These are phyloP conservation scores for Phaeosphaeria sp. DNA, from an alignment of 2,329 filamentous ascomycete species.

Conservation along the genomic window DNA sequence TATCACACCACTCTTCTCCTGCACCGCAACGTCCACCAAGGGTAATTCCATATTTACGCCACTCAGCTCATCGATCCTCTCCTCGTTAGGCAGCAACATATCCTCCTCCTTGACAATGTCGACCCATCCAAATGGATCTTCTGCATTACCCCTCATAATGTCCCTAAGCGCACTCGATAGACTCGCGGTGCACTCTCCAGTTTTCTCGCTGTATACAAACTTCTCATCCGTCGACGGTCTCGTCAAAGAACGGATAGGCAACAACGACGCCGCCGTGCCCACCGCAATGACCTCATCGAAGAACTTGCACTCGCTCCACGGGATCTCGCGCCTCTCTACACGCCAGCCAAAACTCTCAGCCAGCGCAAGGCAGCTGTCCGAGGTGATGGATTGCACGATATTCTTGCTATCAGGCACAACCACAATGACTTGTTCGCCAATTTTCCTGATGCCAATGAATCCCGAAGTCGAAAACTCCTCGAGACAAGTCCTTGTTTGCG, in stretches of 20 bases:
- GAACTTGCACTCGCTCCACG: slow-evolving; percentile 17
- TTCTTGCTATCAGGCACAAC: slow-evolving; percentile 40
- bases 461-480: slow-evolving; percentile 47
- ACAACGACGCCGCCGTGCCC: slow-evolving; percentile 25
- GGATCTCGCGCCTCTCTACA: slow-evolving; percentile 35
- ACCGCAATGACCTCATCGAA: slow-evolving; percentile 31
- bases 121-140: slow-evolving; percentile 19
- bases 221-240: slow-evolving; percentile 20
- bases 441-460: slow-evolving; percentile 41
- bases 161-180: slow-evolving; percentile 11
- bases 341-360: slow-evolving; percentile 41
- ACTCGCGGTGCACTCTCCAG: slow-evolving; percentile 5
- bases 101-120: slow-evolving; percentile 11
- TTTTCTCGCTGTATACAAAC: slow-evolving; percentile 21
- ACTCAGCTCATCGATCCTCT: not conserved
- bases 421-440: slow-evolving; percentile 21
- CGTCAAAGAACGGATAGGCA: slow-evolving; percentile 17
- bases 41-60: slow-evolving; percentile 1
- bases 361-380: slow-evolving; percentile 28
- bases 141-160: slow-evolving; percentile 16
- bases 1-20: slow-evolving; percentile 3
- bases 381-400: slow-evolving; percentile 42
- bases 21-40: not conserved
- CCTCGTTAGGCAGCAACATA: slow-evolving; percentile 8
- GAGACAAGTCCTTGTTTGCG: slow-evolving; percentile 35